Evolutionary conservation across 1,284 basidiomycete species (phyloP).

Genomic region (Ustilago bromivora): DNA sequence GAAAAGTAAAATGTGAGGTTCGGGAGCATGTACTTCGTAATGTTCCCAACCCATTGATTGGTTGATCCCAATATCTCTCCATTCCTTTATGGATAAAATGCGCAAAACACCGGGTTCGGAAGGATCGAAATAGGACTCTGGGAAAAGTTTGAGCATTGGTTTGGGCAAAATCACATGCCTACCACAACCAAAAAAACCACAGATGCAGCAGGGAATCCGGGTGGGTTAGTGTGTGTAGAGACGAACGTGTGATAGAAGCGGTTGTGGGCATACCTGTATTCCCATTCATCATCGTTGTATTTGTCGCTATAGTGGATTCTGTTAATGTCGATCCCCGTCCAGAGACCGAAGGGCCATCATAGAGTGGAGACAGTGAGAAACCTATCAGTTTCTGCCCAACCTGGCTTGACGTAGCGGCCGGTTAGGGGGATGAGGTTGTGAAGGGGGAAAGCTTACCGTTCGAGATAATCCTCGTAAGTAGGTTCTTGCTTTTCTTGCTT

Average conservation of each 20-base stretch:
- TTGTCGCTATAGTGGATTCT: slow-evolving; percentile 70
- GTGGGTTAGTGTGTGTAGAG: neutral
- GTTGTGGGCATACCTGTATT: slow-evolving; percentile 74
- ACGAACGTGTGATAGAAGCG: neutral
- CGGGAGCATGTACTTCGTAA: slow-evolving; percentile 85
- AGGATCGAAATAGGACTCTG: slow-evolving; percentile 73
- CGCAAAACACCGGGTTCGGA: slow-evolving; percentile 84
- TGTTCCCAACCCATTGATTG: slow-evolving; percentile 97
- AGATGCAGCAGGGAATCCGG: slow-evolving; percentile 63
- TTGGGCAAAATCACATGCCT: slow-evolving; percentile 69
- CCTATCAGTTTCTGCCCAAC: neutral
- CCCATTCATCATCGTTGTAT: slow-evolving; percentile 73
- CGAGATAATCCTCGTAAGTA: slow-evolving; percentile 66
- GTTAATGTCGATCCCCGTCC: neutral
- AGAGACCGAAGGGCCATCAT: neutral
- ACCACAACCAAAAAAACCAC: neutral
- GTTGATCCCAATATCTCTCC: slow-evolving; percentile 94
- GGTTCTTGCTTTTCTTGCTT: slow-evolving; percentile 39
- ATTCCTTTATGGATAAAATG: slow-evolving; percentile 86
- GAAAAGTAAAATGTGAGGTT: slow-evolving; percentile 73
- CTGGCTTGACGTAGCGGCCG: neutral
- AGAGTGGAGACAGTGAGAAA: neutral
- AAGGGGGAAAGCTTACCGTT: slow-evolving; percentile 52
- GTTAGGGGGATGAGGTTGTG: neutral
- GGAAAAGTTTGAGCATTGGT: slow-evolving; percentile 67